These are phyloP conservation scores for Fusarium sp. DNA, from an alignment of 2,329 filamentous ascomycete species.

Conservation along the genomic window DNA sequence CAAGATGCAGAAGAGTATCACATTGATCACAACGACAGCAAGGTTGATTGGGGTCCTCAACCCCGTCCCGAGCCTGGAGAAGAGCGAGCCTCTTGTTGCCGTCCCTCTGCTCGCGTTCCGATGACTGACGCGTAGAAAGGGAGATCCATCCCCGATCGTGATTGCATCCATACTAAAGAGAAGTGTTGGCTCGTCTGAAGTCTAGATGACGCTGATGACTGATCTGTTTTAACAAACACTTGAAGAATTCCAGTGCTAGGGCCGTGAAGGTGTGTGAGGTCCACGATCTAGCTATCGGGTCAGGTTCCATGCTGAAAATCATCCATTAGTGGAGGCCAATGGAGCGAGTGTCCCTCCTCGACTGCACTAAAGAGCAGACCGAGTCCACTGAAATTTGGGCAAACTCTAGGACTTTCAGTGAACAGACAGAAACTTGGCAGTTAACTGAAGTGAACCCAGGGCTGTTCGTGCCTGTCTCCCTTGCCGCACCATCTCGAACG, in stretches of 20 bases:
- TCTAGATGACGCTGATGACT: conserved; percentile 14
- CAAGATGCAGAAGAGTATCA: neutral
- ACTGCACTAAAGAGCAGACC: neutral
- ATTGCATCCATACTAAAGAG: neutral
- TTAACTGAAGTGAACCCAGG: neutral
- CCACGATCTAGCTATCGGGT: neutral
- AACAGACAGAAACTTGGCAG: conserved; percentile 2
- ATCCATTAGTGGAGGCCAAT: conserved; percentile 19
- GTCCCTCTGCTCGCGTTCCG: neutral
- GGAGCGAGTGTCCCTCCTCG: neutral
- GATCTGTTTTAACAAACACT: conserved; percentile 7
- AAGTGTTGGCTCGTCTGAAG: conserved; percentile 2
- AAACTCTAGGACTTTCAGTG: neutral
- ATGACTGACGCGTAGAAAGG: neutral
- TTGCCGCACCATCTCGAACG: conserved; percentile 39
- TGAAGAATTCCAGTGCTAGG: conserved; percentile 18
- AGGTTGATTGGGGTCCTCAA: neutral
- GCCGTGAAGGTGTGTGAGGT: conserved; percentile 10
- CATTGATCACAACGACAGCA: neutral
- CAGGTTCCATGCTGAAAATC: conserved; percentile 28
- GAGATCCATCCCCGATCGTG: neutral
- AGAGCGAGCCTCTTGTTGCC: neutral
- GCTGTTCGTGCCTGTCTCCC: conserved; percentile 24
- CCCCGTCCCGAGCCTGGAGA: neutral
- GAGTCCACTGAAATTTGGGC: neutral